Conservation (phyloP, 768 basidiomycete species). For the Brasilioporus rufonigricans region DNA sequence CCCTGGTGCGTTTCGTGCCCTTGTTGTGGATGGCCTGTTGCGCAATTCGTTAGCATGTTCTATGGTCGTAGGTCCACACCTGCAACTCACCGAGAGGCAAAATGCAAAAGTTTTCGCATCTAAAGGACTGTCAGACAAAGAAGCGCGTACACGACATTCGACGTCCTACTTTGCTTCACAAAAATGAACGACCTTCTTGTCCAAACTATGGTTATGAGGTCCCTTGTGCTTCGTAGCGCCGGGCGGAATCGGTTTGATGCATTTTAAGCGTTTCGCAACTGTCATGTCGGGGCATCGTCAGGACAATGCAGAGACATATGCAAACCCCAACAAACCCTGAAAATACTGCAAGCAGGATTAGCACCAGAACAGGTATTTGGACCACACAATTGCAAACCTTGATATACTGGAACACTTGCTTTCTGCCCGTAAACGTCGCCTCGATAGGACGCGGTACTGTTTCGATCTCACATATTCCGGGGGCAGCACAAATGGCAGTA, state of each 20-base stretch:
- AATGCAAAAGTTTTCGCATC: slow-evolving; percentile 54
- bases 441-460: slow-evolving; percentile 55
- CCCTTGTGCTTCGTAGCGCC: slow-evolving; percentile 45
- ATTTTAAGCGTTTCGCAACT: slow-evolving; percentile 53
- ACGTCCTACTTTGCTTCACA: slow-evolving; percentile 45
- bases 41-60: background rate
- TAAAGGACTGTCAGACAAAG: slow-evolving; percentile 13
- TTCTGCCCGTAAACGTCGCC: slow-evolving; percentile 57
- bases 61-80: rapidly evolving
- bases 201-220: slow-evolving; percentile 47
- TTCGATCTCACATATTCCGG: slow-evolving; percentile 28
- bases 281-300: background rate
- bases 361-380: background rate
- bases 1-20: slow-evolving; percentile 65
- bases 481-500: slow-evolving; percentile 37
- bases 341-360: slow-evolving; percentile 39
- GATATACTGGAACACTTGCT: slow-evolving; percentile 63
- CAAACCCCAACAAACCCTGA: slow-evolving; percentile 39
- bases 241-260: slow-evolving; percentile 44
- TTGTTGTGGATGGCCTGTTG: slow-evolving; percentile 52
- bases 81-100: slow-evolving; percentile 47
- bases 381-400: slow-evolving; percentile 43
- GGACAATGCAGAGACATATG: background rate
- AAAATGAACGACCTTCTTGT: slow-evolving; percentile 47
- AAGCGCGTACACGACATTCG: background rate